These are phyloP conservation scores for Haplosporangium gracile DNA, from an alignment of 192 early-diverging fungal genomes.

Conservation along the genomic window DNA sequence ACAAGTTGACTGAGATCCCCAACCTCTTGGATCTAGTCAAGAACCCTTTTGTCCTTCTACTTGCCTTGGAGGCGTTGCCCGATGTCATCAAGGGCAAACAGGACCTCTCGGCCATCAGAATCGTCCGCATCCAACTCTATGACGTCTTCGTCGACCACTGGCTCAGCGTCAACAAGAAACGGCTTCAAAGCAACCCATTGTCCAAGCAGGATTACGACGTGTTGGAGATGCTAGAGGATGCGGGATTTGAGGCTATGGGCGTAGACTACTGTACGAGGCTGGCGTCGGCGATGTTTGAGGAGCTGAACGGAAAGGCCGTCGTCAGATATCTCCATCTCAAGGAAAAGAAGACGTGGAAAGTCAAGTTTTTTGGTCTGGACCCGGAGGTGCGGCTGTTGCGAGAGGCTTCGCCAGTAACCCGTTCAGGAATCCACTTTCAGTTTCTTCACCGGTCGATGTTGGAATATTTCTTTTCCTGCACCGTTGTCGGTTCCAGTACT, in stretches of 20 bases:
- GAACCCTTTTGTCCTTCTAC: background rate
- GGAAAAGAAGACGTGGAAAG: background rate
- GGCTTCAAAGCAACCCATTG: background rate
- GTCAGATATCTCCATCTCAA: background rate
- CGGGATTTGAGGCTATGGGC: background rate
- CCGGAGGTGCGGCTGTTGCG: background rate
- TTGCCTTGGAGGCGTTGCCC: background rate
- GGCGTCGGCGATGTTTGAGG: background rate
- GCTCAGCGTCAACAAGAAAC: background rate
- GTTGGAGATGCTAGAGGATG: background rate
- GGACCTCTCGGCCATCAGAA: background rate
- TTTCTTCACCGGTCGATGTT: constrained; percentile 5
- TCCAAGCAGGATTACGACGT: background rate
- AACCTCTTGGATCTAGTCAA: background rate
- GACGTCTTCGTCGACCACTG: background rate
- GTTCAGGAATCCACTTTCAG: background rate
- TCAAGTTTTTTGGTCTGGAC: background rate
- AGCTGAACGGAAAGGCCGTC: background rate
- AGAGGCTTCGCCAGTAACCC: background rate
- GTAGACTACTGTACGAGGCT: background rate
- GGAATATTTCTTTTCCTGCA: background rate
- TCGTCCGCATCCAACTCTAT: background rate
- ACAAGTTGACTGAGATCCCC: background rate
- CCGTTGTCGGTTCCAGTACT: background rate
- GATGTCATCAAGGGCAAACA: background rate